A percentile compares a stretch with the other conserved stretches of the same genome.
phyloP scores from a whole-genome alignment of 2,329 filamentous ascomycete genomes.

The Colletotrichum sp. region DNA sequence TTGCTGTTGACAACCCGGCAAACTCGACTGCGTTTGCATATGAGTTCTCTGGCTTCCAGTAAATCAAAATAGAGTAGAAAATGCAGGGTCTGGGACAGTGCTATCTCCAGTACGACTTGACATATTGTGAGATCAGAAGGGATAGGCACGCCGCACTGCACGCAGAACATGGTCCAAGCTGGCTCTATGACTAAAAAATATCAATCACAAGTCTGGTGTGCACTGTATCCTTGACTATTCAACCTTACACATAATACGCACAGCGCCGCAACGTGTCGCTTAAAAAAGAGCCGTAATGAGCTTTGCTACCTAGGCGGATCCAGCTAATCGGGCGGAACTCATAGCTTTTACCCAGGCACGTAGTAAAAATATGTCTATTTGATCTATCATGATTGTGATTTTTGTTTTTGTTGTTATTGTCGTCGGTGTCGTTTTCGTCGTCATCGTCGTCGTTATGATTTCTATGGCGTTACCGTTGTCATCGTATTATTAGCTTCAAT shows the following conservation, averaged over 20 bases:
- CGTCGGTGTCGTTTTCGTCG: no score
- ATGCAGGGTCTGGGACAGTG: background rate
- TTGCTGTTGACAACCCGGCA: background rate
- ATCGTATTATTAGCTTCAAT: no score
- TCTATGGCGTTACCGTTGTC: no score
- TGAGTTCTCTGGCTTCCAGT: background rate
- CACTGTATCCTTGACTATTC: background rate
- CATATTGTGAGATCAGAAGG: background rate
- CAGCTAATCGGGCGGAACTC: no score
- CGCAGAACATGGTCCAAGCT: background rate
- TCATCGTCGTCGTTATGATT: no score
- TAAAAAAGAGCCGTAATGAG: background rate
- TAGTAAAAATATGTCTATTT: no score
- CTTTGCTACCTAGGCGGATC: no score
- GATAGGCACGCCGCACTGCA: background rate
- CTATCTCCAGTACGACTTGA: background rate
- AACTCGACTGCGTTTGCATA: background rate
- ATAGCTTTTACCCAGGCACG: no score
- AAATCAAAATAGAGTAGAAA: background rate
- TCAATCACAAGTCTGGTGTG: background rate
- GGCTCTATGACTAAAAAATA: background rate
- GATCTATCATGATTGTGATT: no score
- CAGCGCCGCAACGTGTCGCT: background rate
- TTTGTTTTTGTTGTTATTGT: no score
- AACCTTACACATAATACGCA: background rate